Conservation (phyloP, 139 green algal genomes). For the Nannochloris sp. region DNA sequence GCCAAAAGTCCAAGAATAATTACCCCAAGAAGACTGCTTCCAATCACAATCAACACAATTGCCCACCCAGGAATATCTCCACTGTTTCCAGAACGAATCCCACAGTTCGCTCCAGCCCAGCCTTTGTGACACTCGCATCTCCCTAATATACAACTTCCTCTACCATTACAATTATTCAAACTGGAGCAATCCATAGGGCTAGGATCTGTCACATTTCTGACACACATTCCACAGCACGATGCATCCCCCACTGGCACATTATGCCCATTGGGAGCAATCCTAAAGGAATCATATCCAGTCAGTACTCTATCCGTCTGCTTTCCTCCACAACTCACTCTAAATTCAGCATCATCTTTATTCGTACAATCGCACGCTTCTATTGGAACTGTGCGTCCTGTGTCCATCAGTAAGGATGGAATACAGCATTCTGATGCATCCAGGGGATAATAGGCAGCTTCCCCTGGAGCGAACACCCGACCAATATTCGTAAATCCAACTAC, state of each 20-base stretch:
- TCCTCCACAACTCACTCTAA: slow-evolving; percentile 48
- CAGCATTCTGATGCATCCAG: slow-evolving; percentile 55
- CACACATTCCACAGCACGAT: slow-evolving; percentile 60
- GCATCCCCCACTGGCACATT: slow-evolving; percentile 54
- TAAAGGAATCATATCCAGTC: slow-evolving; percentile 29
- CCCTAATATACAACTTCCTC: slow-evolving; percentile 48
- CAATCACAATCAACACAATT: slow-evolving; percentile 43
- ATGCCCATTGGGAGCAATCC: slow-evolving; percentile 28
- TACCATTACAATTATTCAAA: slow-evolving; percentile 42
- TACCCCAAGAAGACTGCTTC: slow-evolving; percentile 17
- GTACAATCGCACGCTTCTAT: slow-evolving; percentile 55
- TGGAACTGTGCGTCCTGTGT: slow-evolving; percentile 37
- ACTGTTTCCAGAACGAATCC: neutral
- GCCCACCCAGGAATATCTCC: slow-evolving; percentile 33
- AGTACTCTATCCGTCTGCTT: slow-evolving; percentile 25
- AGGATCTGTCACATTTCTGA: slow-evolving; percentile 27
- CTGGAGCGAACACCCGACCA: slow-evolving; percentile 22
- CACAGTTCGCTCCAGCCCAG: slow-evolving; percentile 45
- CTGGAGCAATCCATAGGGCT: slow-evolving; percentile 42
- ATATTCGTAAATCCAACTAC: slow-evolving; percentile 31
- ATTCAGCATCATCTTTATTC: slow-evolving; percentile 11
- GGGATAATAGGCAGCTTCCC: slow-evolving; percentile 45
- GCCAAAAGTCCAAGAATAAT: slow-evolving; percentile 21
- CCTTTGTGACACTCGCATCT: slow-evolving; percentile 56
- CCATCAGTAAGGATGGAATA: slow-evolving; percentile 54